A percentile compares a stretch with the other conserved stretches of the same genome.
These are phyloP conservation scores for Lentinula edodes DNA, from an alignment of 768 basidiomycete species.

Conservation along the genomic window DNA sequence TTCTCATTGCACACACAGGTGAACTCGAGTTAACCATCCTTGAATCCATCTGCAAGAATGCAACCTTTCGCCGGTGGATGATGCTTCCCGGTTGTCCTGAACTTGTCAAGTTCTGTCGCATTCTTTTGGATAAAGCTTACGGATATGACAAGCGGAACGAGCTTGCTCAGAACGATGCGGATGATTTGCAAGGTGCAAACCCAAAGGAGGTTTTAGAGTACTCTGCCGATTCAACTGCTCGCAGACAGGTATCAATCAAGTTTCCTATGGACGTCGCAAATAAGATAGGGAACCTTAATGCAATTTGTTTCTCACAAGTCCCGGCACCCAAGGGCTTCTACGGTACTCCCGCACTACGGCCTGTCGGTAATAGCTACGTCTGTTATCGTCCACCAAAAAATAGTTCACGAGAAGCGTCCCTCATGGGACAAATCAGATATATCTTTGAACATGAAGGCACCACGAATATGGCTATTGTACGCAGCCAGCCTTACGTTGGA, in stretches of 20 bases:
- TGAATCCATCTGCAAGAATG: slow-evolving; percentile 10
- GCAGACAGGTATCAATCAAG: neutral
- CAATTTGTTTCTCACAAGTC: neutral
- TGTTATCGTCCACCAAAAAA: neutral
- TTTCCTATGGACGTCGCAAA: neutral
- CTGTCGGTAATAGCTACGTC: slow-evolving; percentile 2
- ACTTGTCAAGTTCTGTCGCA: neutral
- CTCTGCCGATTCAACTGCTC: too few species aligned
- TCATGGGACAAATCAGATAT: neutral
- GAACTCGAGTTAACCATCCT: slow-evolving; percentile 11
- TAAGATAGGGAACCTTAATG: neutral
- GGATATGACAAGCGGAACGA: too few species aligned
- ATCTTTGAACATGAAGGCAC: neutral
- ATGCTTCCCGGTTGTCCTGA: slow-evolving; percentile 8
- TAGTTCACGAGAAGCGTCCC: neutral
- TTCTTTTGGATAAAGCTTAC: too few species aligned
- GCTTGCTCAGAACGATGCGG: too few species aligned
- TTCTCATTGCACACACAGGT: neutral
- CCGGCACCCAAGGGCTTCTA: neutral
- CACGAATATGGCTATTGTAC: neutral
- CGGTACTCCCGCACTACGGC: neutral
- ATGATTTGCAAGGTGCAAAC: neutral
- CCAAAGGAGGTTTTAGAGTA: neutral
- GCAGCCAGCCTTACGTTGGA: neutral
- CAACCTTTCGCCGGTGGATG: slow-evolving; percentile 11